Evolutionary conservation across 495 filamentous ascomycete species (phyloP).

Genomic region (Hyaloscypha variabilis): DNA sequence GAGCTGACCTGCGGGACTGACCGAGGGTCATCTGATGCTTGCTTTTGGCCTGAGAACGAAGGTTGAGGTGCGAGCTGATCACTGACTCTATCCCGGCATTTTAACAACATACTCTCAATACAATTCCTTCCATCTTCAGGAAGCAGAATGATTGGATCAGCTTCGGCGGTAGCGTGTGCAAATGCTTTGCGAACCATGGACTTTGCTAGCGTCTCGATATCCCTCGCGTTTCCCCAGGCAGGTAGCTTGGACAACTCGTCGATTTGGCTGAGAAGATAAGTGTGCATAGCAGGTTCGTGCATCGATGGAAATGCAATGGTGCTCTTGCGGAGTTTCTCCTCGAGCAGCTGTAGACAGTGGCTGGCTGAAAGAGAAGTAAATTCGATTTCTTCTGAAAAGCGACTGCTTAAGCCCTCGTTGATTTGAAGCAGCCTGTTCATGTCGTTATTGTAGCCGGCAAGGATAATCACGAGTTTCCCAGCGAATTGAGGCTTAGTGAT

Average conservation of each 20-base stretch:
- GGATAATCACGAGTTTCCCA: slow-evolving; percentile 63
- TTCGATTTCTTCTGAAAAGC: slow-evolving; percentile 51
- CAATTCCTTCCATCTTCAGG: slow-evolving; percentile 40
- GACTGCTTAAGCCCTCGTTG: slow-evolving; percentile 54
- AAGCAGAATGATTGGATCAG: slow-evolving; percentile 19
- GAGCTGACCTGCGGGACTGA: background rate
- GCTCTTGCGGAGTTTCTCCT: slow-evolving; percentile 25
- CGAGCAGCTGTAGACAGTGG: slow-evolving; percentile 46
- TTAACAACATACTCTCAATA: slow-evolving; percentile 47
- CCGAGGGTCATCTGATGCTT: background rate
- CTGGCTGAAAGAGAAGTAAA: slow-evolving; percentile 44
- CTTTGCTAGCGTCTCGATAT: slow-evolving; percentile 61
- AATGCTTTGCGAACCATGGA: slow-evolving; percentile 42
- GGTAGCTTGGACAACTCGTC: slow-evolving; percentile 42
- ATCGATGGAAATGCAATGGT: slow-evolving; percentile 44
- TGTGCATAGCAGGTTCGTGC: slow-evolving; percentile 30
- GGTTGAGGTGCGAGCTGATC: slow-evolving; percentile 3
- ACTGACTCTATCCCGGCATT: slow-evolving; percentile 35
- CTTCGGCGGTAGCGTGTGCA: background rate
- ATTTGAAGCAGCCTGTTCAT: slow-evolving; percentile 61
- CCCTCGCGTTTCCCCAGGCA: slow-evolving; percentile 72
- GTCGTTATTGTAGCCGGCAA: slow-evolving; percentile 67
- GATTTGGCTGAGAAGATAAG: slow-evolving; percentile 42
- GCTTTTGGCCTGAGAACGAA: background rate
- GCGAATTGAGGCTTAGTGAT: slow-evolving; percentile 60